Conservation (phyloP, 2,329 filamentous ascomycete genomes). For the Botrytis elliptica region DNA sequence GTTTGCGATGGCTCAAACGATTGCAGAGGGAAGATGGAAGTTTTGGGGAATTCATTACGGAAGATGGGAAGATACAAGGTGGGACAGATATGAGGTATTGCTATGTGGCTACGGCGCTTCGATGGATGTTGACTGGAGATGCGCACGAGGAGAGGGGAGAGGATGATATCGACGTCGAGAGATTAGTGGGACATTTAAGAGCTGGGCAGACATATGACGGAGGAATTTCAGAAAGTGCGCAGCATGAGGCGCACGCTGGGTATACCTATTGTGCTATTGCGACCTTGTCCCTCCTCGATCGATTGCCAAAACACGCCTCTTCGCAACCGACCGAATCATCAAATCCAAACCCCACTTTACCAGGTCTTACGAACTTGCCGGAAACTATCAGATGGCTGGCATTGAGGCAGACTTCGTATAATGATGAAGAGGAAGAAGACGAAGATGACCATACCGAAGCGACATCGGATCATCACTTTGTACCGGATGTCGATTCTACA, state of each 20-base stretch:
- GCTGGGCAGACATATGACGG: slow-evolving; percentile 51
- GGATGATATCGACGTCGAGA: slow-evolving; percentile 72
- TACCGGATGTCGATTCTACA: slow-evolving; percentile 30
- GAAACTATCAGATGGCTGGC: slow-evolving; percentile 55
- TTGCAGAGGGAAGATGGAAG: slow-evolving; percentile 84
- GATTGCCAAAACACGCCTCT: slow-evolving; percentile 30
- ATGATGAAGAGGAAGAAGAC: slow-evolving; percentile 44
- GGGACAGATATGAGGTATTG: slow-evolving; percentile 85
- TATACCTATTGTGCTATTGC: slow-evolving; percentile 87
- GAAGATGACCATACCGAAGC: slow-evolving; percentile 23
- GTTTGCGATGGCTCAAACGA: slow-evolving; percentile 69
- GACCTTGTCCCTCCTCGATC: slow-evolving; percentile 67
- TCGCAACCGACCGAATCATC: slow-evolving; percentile 17
- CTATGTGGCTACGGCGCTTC: slow-evolving; percentile 76
- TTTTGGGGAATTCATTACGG: slow-evolving; percentile 78
- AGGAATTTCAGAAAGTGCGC: slow-evolving; percentile 38
- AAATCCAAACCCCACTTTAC: slow-evolving; percentile 31
- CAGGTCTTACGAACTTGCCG: slow-evolving; percentile 41
- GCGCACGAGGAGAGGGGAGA: slow-evolving; percentile 50
- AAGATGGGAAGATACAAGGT: slow-evolving; percentile 61
- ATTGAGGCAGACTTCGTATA: slow-evolving; percentile 62
- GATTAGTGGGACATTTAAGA: slow-evolving; percentile 68
- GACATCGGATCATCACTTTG: slow-evolving; percentile 7
- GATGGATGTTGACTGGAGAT: slow-evolving; percentile 75
- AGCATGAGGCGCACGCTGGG: slow-evolving; percentile 56